Base-by-base conservation (phyloP, 192 early-diverging fungal genomes). In the Gaertneriomyces sp. region DNA sequence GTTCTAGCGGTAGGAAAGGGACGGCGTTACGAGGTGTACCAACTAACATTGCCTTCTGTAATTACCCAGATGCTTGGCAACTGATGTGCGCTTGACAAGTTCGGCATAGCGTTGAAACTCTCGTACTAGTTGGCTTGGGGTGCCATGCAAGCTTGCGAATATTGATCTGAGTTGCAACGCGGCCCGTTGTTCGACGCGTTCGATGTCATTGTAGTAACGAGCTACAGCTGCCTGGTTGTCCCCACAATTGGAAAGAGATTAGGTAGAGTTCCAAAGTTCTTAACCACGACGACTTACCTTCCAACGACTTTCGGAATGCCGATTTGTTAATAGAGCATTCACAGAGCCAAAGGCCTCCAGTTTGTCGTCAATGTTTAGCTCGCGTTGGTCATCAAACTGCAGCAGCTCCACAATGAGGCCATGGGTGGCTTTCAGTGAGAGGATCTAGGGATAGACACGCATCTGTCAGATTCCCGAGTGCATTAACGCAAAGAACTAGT, bases 91-190 rank as follows among this genome's bases (percentile, higher is more conserved):
- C 17, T 75, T 58, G 41, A 84, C 45, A 38, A 84, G 41, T 40
- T 76, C 71, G 7, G 56, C 43, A 58, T 81, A 81, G 40, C 69
- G 57, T 53, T 81, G 75, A 71, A 79, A 81, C 50, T 84, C 82
- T 42, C 74, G 70, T 10, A 81, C 63, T 33, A 84, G 66, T 64
- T 80, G 82, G 43, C 58, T 55, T 0, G 82, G 76, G 25, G 79
- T 76, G 4, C 49, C 45, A 42, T 77, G 75, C 10, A 79, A 60
- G 1, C 59, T 53, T 11, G 50, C 47, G 40, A 84, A 76, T 16
- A 79, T 17, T n/a, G 63, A 14, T 59, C 72, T 47, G 3, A 84
- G 71, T 11, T 66, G 73, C 8, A n/a, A 45, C 12, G 66, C 67
- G 20, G 73, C 78, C 7, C 54, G 39, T 19, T 66, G 53, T 54